Conservation (phyloP, 2,329 filamentous ascomycete genomes). For the Pyrenophora teres region DNA sequence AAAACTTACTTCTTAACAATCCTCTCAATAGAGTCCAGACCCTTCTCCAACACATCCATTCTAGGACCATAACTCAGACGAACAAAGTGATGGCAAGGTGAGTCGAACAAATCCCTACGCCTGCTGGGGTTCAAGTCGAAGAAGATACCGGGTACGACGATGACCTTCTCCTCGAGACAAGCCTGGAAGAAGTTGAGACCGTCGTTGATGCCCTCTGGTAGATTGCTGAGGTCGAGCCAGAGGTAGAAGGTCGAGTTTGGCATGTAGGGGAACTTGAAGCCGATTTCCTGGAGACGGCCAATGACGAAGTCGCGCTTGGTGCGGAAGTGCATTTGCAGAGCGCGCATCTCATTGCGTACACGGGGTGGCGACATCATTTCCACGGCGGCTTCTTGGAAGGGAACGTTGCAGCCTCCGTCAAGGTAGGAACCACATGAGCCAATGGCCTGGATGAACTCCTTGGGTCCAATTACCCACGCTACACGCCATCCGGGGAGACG, state of each 20-base stretch:
- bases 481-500: constrained; percentile 95
- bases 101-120: constrained; percentile 89
- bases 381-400: constrained; percentile 92
- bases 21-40: constrained; percentile 47
- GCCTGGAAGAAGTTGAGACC: constrained; percentile 97
- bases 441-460: constrained; percentile 94
- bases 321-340: constrained; percentile 87
- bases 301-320: constrained; percentile 93
- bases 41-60: constrained; percentile 49
- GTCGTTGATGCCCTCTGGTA: constrained; percentile 84
- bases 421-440: constrained; percentile 92
- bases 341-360: constrained; percentile 84
- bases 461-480: constrained; percentile 93
- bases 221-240: constrained; percentile 68
- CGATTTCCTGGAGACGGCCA: constrained; percentile 77
- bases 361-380: constrained; percentile 87
- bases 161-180: constrained; percentile 90
- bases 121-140: constrained; percentile 94
- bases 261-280: constrained; percentile 77
- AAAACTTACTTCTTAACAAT: constrained; percentile 49
- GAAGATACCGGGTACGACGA: constrained; percentile 96
- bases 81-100: constrained; percentile 74
- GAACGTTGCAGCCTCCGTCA: constrained; percentile 90
- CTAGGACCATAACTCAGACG: constrained; percentile 48
- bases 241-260: constrained; percentile 96